Evolutionary conservation across 2,329 filamentous ascomycete genomes (phyloP).

Genomic region (Alternaria ventricosa): DNA sequence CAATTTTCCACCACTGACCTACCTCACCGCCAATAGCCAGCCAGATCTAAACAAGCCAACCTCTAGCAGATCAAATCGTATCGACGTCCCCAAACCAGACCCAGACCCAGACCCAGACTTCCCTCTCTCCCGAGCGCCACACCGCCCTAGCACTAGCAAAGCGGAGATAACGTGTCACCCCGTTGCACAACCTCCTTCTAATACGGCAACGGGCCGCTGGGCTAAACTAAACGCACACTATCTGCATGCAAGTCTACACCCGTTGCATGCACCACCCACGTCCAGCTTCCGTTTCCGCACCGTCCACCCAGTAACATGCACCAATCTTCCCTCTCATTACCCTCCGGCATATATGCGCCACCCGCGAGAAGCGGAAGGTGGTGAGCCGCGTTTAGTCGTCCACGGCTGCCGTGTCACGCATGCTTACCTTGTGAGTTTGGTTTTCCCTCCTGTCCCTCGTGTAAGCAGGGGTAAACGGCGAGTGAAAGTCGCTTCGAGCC

Average conservation of each 20-base stretch:
- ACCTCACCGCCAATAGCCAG: not conserved
- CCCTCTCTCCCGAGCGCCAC: not conserved
- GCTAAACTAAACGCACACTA: not conserved
- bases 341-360: not conserved
- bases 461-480: not conserved
- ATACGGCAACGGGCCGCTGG: not conserved
- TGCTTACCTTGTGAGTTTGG: not conserved
- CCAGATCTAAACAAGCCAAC: not conserved
- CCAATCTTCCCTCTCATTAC: too few species aligned
- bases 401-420: not conserved
- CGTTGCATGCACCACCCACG: not conserved
- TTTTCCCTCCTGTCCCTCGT: not conserved
- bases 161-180: constrained; percentile 4
- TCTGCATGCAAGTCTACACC: not conserved
- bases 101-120: not conserved
- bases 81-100: not conserved
- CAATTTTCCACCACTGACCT: not conserved
- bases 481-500: not conserved
- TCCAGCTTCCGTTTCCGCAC: not conserved
- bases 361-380: not conserved
- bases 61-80: not conserved
- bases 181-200: not conserved
- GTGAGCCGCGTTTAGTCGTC: not conserved
- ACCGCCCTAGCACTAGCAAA: not conserved
- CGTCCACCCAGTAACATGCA: not conserved